These are phyloP conservation scores for Typha latifolia DNA, from an alignment of 176 grass and related monocot species.

Conservation along the genomic window DNA sequence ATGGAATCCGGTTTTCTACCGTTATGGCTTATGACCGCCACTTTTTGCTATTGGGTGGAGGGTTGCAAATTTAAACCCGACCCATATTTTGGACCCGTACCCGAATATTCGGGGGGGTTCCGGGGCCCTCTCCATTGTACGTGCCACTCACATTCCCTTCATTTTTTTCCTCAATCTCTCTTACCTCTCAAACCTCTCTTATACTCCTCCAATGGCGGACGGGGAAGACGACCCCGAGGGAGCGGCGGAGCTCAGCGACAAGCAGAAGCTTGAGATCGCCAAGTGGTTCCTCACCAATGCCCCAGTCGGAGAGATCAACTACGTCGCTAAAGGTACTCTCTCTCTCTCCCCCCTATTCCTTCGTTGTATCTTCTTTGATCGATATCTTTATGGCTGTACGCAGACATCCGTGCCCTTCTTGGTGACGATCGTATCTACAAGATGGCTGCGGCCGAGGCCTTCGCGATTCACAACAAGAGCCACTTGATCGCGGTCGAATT, in stretches of 20 bases:
- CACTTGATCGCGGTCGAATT: constrained; percentile 69
- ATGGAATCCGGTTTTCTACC: no score
- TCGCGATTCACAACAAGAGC: constrained; percentile 73
- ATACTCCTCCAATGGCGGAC: constrained; percentile 53
- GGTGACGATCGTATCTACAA: constrained; percentile 70
- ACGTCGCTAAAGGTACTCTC: constrained; percentile 83
- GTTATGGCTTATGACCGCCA: no score
- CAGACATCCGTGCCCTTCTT: constrained; percentile 74
- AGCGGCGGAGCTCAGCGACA: constrained; percentile 39
- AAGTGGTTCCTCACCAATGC: constrained; percentile 93
- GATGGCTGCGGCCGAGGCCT: constrained; percentile 82
- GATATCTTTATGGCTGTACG: background rate
- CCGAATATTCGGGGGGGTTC: no score
- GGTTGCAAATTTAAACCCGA: no score
- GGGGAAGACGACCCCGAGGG: constrained; percentile 36
- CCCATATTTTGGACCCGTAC: no score
- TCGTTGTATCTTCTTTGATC: background rate
- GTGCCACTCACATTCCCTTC: background rate
- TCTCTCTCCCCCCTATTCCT: background rate
- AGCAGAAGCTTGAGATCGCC: constrained; percentile 80
- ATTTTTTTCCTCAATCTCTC: background rate
- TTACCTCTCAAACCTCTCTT: background rate
- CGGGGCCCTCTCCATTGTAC: no score
- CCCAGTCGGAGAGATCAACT: constrained; percentile 91
- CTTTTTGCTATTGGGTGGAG: no score